Base-by-base conservation (phyloP, 2,329 filamentous ascomycete species). In the Penicillium sp. region DNA sequence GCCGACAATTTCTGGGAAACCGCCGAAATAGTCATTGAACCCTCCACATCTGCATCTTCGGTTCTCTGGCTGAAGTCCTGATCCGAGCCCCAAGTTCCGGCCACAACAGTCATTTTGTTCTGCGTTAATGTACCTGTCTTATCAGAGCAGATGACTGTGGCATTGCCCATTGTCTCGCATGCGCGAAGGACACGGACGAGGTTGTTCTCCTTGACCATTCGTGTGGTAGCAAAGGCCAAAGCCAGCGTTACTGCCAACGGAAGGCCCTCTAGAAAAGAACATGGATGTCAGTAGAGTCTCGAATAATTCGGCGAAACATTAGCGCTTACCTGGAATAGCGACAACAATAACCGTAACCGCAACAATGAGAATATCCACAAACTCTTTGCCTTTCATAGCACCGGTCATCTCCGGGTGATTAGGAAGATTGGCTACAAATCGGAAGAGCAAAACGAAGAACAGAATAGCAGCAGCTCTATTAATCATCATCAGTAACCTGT, bases 391-490 rank as follows among this genome's bases (percentile, higher is more conserved):
- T 76, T 95, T 96, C 51, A 85, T 73, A 3, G 89, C 86, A 3
- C 90, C 81, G 0, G 81, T 81, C 14, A 10, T 53, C 2, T 76
- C 76, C 4, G 68, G 61, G 56, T 83, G 79, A 18, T 73, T 76
- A 53, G 74, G 81, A 3, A 96, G 81, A 13, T 84, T 77, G 46
- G 86, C 90, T 10, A 94, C 79, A 69, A 96, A 97, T 66, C 91
- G 84, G 76, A 96, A 92, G 67, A 96, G 85, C 14, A 96, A 81
- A 44, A 95, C 88, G 45, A 93, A 81, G 75, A 97, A 96, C 45
- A 96, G 80, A 14, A 94, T 78, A 61, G 89, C 90, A 47, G 91
- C 90, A 58, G 84, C 79, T 45, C 74, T 75, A 50, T 10, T 35
- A 29, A 39, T 20, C 8, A 35, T 32, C 20, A 53, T 67, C 38